Conservation (phyloP, 176 grass and related monocot species). For the Alloteropsis semialata region DNA sequence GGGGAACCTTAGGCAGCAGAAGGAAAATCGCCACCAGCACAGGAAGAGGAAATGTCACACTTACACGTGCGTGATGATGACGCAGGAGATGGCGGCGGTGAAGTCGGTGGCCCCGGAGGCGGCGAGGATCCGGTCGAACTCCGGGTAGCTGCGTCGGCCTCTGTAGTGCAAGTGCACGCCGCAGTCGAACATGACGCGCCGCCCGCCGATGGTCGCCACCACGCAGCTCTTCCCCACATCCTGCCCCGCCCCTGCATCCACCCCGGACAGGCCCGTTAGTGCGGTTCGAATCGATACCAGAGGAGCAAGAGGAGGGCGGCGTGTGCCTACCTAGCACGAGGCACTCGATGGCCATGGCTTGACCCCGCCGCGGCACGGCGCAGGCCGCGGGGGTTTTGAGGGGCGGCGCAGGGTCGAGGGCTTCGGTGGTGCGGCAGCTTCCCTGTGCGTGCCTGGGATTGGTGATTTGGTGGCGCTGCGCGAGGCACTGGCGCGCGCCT, state of each 20-base stretch:
- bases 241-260: slow-evolving; percentile 61
- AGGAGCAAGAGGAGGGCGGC: not conserved
- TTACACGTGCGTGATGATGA: slow-evolving; percentile 91
- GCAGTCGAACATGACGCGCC: slow-evolving; percentile 89
- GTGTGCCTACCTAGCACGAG: slow-evolving; percentile 60
- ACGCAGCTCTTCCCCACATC: slow-evolving; percentile 96
- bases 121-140: slow-evolving; percentile 55
- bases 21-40: not conserved
- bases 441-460: no score
- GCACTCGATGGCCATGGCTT: slow-evolving; percentile 81
- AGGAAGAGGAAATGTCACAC: not conserved
- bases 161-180: slow-evolving; percentile 86
- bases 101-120: slow-evolving; percentile 25
- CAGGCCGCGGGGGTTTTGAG: no score
- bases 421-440: no score
- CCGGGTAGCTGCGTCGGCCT: slow-evolving; percentile 56
- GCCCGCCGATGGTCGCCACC: slow-evolving; percentile 64
- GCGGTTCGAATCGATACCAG: not conserved
- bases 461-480: no score
- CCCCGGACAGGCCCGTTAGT: not conserved
- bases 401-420: no score
- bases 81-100: slow-evolving; percentile 64
- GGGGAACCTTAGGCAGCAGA: not conserved
- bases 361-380: not conserved
- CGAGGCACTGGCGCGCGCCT: no score